Conservation (phyloP, 202 grass and related monocot species). For the Hordeum pubiflorum region DNA sequence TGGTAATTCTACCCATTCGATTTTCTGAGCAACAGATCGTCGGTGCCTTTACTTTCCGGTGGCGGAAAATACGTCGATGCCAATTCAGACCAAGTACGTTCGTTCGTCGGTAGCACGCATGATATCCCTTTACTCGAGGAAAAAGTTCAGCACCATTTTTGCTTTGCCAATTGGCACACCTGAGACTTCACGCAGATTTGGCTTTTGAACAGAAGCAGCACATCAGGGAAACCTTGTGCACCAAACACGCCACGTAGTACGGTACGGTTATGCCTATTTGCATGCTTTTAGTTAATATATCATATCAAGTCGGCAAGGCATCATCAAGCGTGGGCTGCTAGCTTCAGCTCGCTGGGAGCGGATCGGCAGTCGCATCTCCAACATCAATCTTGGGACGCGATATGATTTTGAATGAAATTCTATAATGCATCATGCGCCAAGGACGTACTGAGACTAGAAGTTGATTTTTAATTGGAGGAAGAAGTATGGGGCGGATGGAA, state of each 20-base stretch:
- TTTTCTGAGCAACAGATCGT: background rate
- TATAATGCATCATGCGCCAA: background rate
- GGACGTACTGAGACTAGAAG: too few relatives aligned
- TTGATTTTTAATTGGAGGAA: too few relatives aligned
- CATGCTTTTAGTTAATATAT: background rate
- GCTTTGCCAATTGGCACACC: background rate
- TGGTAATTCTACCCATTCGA: too few relatives aligned
- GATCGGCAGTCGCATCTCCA: background rate
- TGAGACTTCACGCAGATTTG: background rate
- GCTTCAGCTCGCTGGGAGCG: background rate
- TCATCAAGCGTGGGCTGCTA: background rate
- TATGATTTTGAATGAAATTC: too few relatives aligned
- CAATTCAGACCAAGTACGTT: background rate
- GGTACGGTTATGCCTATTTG: background rate
- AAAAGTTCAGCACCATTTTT: background rate
- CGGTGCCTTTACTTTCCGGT: background rate
- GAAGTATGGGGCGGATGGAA: too few relatives aligned
- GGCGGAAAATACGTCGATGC: background rate
- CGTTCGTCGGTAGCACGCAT: background rate
- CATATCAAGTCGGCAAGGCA: background rate
- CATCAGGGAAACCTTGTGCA: background rate
- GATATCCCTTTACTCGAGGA: background rate
- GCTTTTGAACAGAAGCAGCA: background rate
- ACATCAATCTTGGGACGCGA: background rate
- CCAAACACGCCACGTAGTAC: slow-evolving; percentile 5